These are phyloP conservation scores for Dicorynia guianensis DNA, from an alignment of 306 rosid species.

Conservation along the genomic window DNA sequence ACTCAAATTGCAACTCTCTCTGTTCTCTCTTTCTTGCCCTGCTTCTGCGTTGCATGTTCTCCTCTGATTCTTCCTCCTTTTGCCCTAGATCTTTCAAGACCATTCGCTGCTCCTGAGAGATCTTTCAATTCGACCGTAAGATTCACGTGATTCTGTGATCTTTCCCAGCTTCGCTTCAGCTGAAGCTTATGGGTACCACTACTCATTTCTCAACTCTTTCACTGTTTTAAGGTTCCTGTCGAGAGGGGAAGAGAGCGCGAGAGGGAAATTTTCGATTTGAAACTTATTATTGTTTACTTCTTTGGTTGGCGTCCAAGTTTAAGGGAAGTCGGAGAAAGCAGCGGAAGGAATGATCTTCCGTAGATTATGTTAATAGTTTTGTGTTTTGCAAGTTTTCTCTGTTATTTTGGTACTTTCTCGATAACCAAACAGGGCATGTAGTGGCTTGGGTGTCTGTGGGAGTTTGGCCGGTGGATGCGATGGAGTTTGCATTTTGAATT, in stretches of 20 bases:
- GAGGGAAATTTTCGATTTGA: conserved; percentile 27
- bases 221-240: neutral
- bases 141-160: conserved; percentile 43
- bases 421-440: conserved; percentile 22
- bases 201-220: neutral
- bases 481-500: conserved; percentile 41
- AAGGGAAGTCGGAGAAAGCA: neutral
- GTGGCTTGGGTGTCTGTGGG: conserved; percentile 28
- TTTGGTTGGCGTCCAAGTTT: neutral
- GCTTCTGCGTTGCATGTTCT: conserved; percentile 8
- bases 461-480: conserved; percentile 41
- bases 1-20: neutral
- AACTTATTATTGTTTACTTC: conserved; percentile 2
- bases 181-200: conserved; percentile 42
- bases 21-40: neutral
- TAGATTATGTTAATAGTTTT: neutral
- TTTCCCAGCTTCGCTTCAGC: conserved; percentile 30
- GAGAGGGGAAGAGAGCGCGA: neutral
- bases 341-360: conserved; percentile 12
- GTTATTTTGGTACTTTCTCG: neutral
- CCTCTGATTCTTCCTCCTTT: neutral
- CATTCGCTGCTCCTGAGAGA: conserved; percentile 31
- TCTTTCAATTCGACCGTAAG: conserved; percentile 37
- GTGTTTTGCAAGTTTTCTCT: conserved; percentile 14
- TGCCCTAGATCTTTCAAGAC: conserved; percentile 54